Conservation (phyloP, 345 rosid species). For the Populus tremula region DNA sequence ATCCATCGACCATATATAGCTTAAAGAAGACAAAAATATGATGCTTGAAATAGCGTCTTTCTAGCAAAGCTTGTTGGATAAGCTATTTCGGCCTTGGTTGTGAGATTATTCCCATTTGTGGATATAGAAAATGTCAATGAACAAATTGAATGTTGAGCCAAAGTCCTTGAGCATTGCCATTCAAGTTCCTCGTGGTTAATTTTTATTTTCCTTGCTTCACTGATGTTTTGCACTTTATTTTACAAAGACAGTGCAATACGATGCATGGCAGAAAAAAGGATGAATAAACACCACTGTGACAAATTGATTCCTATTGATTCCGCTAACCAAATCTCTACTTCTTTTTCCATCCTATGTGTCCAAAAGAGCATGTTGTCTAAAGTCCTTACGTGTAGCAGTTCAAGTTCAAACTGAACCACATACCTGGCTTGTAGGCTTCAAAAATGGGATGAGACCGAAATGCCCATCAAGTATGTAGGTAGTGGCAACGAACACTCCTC, state of each 20-base stretch:
- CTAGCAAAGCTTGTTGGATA: neutral
- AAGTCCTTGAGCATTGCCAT: neutral
- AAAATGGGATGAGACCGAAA: conserved; percentile 41
- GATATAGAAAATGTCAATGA: neutral
- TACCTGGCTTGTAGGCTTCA: conserved; percentile 59
- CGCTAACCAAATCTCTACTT: neutral
- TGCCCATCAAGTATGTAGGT: conserved; percentile 68
- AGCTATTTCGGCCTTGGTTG: neutral
- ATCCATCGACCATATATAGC: neutral
- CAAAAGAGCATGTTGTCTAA: neutral
- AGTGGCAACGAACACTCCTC: conserved; percentile 82
- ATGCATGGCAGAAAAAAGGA: neutral
- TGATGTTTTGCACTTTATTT: neutral
- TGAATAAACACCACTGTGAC: neutral
- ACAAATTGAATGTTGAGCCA: neutral
- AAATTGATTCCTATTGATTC: neutral
- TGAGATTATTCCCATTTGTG: neutral
- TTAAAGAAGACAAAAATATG: neutral
- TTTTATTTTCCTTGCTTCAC: neutral
- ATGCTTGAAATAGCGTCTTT: neutral
- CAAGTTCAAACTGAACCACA: conserved; percentile 7
- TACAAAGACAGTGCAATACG: neutral
- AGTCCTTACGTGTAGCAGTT: neutral
- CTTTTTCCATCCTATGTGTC: neutral
- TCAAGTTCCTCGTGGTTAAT: conserved; percentile 2